phyloP scores from a whole-genome alignment of 306 rosid species.

The Inga leiocalycina region DNA sequence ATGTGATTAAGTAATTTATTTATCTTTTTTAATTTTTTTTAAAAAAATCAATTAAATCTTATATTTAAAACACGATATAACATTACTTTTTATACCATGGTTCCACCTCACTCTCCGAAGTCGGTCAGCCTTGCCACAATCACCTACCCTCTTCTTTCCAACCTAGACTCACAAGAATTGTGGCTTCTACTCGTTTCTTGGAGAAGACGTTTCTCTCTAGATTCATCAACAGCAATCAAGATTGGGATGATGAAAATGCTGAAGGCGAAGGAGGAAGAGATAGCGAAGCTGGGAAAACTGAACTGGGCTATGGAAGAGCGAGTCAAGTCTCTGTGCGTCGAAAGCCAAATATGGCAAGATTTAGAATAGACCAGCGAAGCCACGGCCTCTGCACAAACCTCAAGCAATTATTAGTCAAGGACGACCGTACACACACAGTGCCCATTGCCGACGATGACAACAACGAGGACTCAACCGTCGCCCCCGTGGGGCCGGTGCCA shows the following conservation, averaged over 20 bases:
- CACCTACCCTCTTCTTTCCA: constrained; percentile 36
- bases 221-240: constrained; percentile 40
- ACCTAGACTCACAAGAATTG: too few species aligned
- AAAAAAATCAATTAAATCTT: too few species aligned
- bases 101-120: too few species aligned
- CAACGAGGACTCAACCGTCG: neutral
- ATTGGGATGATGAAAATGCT: constrained; percentile 61
- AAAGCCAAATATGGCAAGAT: constrained; percentile 86
- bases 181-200: too few species aligned
- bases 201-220: too few species aligned
- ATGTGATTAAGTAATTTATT: too few species aligned
- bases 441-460: neutral
- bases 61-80: too few species aligned
- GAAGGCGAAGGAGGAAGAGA: constrained; percentile 69
- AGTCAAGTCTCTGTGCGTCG: constrained; percentile 59
- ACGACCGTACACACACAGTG: constrained; percentile 19
- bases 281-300: constrained; percentile 68
- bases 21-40: too few species aligned
- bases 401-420: constrained; percentile 57
- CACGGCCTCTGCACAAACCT: constrained; percentile 64
- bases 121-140: constrained; percentile 43
- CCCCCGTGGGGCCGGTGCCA: neutral
- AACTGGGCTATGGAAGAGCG: constrained; percentile 80
- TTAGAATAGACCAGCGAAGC: constrained; percentile 83
- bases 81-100: too few species aligned